A percentile compares a stretch with the other conserved stretches of the same genome.
Conservation (phyloP, 2,329 filamentous ascomycete species). For the Camillea tinctor region DNA sequence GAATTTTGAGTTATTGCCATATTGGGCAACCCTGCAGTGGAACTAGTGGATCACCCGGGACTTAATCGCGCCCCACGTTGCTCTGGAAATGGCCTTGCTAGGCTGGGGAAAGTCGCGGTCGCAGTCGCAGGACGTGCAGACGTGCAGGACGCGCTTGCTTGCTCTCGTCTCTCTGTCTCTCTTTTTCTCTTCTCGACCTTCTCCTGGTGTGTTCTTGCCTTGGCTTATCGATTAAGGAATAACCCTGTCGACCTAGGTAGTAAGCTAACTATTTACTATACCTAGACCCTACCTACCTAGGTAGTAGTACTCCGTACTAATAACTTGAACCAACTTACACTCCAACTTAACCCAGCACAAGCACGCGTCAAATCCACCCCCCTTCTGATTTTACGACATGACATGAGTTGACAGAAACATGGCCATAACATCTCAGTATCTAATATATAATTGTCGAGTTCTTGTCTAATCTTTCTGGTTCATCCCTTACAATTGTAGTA, state of each 20-base stretch:
- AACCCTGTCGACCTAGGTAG: too few species aligned
- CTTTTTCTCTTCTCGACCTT: too few species aligned
- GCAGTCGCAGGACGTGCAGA: constrained; percentile 25
- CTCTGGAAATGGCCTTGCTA: constrained; percentile 18
- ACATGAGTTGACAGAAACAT: too few species aligned
- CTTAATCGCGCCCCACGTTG: constrained; percentile 19
- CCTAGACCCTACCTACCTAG: too few species aligned
- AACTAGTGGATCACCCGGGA: constrained; percentile 2
- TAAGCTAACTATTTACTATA: too few species aligned
- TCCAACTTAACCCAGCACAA: neutral
- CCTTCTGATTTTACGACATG: constrained; percentile 1
- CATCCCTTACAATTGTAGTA: too few species aligned
- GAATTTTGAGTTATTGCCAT: neutral
- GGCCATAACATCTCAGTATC: too few species aligned
- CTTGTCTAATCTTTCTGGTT: neutral
- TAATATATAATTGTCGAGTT: neutral
- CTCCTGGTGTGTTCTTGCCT: neutral
- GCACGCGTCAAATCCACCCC: constrained; percentile 3
- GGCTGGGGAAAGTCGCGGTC: constrained; percentile 26
- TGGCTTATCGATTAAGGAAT: constrained; percentile 20
- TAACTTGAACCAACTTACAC: too few species aligned
- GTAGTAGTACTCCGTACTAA: too few species aligned
- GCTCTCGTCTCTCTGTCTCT: neutral
- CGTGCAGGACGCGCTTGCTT: too few species aligned
- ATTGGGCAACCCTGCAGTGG: neutral